Base-by-base conservation (phyloP, 2,329 filamentous ascomycete genomes). In the Aspergillus ustus region DNA sequence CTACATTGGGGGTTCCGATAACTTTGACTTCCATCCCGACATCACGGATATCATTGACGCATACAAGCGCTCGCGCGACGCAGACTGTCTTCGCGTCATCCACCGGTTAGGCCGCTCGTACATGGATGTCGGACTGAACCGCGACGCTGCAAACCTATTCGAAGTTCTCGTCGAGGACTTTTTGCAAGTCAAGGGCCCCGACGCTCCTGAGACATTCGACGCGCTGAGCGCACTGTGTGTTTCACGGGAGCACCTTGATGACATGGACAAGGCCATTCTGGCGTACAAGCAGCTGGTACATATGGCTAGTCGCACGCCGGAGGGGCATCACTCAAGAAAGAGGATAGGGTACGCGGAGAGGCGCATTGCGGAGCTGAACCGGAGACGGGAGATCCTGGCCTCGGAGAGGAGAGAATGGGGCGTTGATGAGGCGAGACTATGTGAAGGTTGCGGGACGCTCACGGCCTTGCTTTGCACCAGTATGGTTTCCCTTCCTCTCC, bases 151-250 rank as follows among this genome's bases (percentile, higher is more conserved):
- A 19, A 61, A 68, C 8, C 52, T 74, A 3, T 73, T 73, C 37
- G 64, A 73, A 46, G 57, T 56, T 4, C 55, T 74, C 2, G 65
- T 73, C 17, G 70, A 74, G 20, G 70, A 73, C 20, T 70, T 69
- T 22, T 55, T 67, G n/a, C 63, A 61, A 8, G 63, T 67, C 6
- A 71, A 67, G 25, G 71, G 69, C 7, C 59, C 64, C 2, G 68
- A 73, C 50, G 70, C 70, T 3, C 57, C 65, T 1, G 72, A 74
- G 29, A 72, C 70, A 7, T 73, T 71, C 34, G 68, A 73, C 56
- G 71, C 72, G 1, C 67, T 74, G 11, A 74, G 70, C 48, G 70
- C 70, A 7, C 64, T 74, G 5, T 73, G 71, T 51, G 68, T 73
- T 4, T 69, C 69, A 7, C 60, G 65, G 13, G 71, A 74, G 19